phyloP scores from a whole-genome alignment of 192 early-diverging fungal species.

The Backusella mclennaniae region DNA sequence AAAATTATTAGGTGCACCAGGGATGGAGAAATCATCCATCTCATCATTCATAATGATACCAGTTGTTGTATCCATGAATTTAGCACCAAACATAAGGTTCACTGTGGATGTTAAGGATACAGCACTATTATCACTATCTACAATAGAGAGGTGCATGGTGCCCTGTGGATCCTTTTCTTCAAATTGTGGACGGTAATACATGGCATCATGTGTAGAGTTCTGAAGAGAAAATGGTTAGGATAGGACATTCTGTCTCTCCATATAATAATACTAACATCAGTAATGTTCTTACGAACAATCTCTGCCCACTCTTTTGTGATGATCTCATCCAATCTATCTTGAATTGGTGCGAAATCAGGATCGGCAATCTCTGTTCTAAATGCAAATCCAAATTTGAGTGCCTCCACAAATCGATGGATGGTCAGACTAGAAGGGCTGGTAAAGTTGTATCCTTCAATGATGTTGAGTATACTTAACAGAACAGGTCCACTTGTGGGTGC shows the following conservation, averaged over 20 bases:
- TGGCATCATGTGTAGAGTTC: slow-evolving; percentile 58
- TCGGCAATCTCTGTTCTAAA: slow-evolving; percentile 82
- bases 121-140: slow-evolving; percentile 71
- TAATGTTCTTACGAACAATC: slow-evolving; percentile 67
- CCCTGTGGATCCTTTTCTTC: slow-evolving; percentile 79
- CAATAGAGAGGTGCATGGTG: slow-evolving; percentile 86
- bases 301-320: slow-evolving; percentile 68
- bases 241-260: not conserved
- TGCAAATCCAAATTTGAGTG: slow-evolving; percentile 85
- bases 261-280: slow-evolving; percentile 44
- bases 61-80: slow-evolving; percentile 80
- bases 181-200: slow-evolving; percentile 81
- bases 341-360: slow-evolving; percentile 67
- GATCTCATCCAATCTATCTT: slow-evolving; percentile 57
- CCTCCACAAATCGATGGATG: slow-evolving; percentile 83
- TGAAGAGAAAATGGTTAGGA: not conserved
- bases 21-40: slow-evolving; percentile 94
- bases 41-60: slow-evolving; percentile 94
- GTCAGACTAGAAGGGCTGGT: slow-evolving; percentile 56
- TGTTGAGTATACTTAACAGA: slow-evolving; percentile 80
- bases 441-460: slow-evolving; percentile 82
- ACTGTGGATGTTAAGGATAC: slow-evolving; percentile 89
- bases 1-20: slow-evolving; percentile 66
- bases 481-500: slow-evolving; percentile 85
- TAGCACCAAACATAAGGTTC: slow-evolving; percentile 88